These are phyloP conservation scores for Phytophthora vignae DNA, from an alignment of 352 stramenopile genomes.

Conservation along the genomic window DNA sequence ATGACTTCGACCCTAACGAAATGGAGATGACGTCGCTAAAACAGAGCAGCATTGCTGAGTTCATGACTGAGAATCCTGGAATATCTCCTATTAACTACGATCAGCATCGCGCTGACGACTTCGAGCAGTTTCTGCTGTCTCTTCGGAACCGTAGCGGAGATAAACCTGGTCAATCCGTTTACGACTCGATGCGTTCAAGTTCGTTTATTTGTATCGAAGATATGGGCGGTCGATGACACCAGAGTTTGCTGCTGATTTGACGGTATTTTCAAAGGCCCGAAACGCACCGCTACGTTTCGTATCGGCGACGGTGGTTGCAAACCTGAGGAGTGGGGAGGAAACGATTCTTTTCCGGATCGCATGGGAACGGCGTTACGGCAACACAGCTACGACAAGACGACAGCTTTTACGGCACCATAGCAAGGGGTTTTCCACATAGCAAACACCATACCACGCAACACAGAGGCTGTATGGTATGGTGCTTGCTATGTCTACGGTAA, in stretches of 20 bases:
- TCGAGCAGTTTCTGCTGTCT: conserved; percentile 8
- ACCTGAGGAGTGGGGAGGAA: no score
- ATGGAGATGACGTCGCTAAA: not conserved
- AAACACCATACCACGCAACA: no score
- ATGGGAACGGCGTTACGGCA: no score
- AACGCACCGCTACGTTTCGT: not conserved
- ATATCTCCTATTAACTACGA: conserved; percentile 6
- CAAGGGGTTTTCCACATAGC: no score
- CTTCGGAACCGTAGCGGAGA: not conserved
- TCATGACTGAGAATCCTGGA: not conserved
- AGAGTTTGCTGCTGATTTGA: conserved; percentile 19
- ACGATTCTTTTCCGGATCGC: no score
- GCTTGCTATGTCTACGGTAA: no score
- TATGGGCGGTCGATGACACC: not conserved
- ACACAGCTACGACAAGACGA: no score
- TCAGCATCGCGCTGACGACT: conserved; percentile 3
- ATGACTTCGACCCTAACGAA: not conserved
- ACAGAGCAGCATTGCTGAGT: not conserved
- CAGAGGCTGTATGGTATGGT: no score
- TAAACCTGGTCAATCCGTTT: conserved; percentile 1
- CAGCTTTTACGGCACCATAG: no score
- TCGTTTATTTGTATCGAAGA: conserved; percentile 6
- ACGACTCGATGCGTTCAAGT: conserved; percentile 13
- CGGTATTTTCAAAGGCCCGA: conserved; percentile 21
- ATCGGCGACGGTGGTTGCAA: no score